Conservation (phyloP, 2,329 filamentous ascomycete genomes). For the Mycosphaerella sp. region DNA sequence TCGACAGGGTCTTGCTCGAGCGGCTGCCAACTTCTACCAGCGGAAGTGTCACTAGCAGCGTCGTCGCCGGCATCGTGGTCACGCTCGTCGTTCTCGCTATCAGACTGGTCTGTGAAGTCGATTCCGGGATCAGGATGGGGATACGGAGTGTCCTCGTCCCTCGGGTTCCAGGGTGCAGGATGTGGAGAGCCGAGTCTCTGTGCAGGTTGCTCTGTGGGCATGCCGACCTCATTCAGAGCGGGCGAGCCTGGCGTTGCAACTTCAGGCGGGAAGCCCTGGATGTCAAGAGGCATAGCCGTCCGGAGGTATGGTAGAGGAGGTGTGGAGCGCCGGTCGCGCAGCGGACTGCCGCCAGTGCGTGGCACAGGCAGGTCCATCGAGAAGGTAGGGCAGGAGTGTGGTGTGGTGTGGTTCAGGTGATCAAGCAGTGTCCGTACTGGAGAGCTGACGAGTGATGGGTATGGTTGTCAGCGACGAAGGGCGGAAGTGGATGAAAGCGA, state of each 20-base stretch:
- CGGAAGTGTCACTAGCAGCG: conserved; percentile 28
- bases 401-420: too few species aligned
- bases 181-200: not conserved
- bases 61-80: conserved; percentile 13
- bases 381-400: not conserved
- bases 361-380: not conserved
- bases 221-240: not conserved
- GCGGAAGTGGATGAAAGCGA: not conserved
- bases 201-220: not conserved
- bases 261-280: conserved; percentile 3
- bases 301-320: conserved; percentile 1
- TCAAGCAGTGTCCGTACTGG: not conserved
- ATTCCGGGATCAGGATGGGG: not conserved
- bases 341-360: not conserved
- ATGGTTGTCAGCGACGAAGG: not conserved
- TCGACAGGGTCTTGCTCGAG: conserved; percentile 28
- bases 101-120: conserved; percentile 13
- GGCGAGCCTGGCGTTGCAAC: not conserved
- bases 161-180: conserved; percentile 1
- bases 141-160: conserved; percentile 1
- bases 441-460: not conserved
- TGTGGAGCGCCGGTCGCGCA: not conserved
- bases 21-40: not conserved
- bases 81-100: conserved; percentile 22
- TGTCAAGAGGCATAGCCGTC: not conserved